Evolutionary conservation across 2,329 filamentous ascomycete genomes (phyloP).

Genomic region (Grosmannia penicillata): DNA sequence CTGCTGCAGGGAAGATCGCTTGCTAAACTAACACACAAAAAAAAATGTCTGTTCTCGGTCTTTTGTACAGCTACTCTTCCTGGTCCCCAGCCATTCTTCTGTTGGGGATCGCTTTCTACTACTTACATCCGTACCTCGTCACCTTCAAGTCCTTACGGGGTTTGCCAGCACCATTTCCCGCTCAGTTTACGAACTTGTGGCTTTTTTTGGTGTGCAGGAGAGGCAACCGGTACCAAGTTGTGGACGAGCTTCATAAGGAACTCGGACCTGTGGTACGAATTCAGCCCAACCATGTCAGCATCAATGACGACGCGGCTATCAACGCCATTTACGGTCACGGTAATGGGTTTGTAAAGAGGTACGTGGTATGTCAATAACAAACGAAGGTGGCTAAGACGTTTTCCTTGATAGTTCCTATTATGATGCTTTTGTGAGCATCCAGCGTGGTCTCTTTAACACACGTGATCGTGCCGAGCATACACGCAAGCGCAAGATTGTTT

Average conservation of each 20-base stretch:
- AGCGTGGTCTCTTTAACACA: constrained; percentile 78
- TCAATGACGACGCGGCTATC: constrained; percentile 71
- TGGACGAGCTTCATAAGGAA: constrained; percentile 62
- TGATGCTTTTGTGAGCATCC: constrained; percentile 80
- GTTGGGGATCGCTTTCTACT: constrained; percentile 35
- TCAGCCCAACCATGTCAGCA: constrained; percentile 69
- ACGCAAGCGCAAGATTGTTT: constrained; percentile 77
- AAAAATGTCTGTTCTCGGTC: background rate
- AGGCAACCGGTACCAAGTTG: constrained; percentile 46
- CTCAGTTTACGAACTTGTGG: constrained; percentile 66
- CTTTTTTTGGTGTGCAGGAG: constrained; percentile 51
- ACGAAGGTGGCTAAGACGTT: no score
- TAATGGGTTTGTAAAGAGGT: constrained; percentile 61
- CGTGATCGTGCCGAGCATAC: constrained; percentile 68
- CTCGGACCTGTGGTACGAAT: constrained; percentile 70
- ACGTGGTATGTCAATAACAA: no score
- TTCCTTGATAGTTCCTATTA: no score
- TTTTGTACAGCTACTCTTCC: constrained; percentile 18
- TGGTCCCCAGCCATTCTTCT: constrained; percentile 30
- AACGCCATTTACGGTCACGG: constrained; percentile 64
- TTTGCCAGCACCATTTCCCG: constrained; percentile 49
- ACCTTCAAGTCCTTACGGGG: constrained; percentile 33
- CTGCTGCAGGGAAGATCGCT: background rate
- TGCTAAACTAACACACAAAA: background rate
- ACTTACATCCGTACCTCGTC: constrained; percentile 44